phyloP scores from a whole-genome alignment of 345 rosid species.

The Pistacia atlantica region DNA sequence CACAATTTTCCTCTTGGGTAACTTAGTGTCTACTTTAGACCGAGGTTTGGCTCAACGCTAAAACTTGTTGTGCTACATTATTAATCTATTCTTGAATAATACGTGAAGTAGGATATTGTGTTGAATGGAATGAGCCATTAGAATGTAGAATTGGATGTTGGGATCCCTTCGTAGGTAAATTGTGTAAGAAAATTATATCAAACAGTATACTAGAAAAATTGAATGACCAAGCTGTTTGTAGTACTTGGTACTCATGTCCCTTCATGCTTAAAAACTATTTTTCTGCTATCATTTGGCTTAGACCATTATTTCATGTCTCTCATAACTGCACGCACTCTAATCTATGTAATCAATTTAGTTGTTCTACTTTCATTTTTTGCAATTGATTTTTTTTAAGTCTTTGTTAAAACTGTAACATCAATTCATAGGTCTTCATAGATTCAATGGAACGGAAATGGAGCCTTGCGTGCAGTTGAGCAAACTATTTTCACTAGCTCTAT shows the following conservation, averaged over 20 bases:
- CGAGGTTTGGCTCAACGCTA: background rate
- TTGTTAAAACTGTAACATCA: no score
- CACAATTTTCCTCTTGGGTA: background rate
- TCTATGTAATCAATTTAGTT: no score
- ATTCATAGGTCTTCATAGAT: no score
- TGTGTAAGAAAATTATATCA: background rate
- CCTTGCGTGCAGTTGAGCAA: no score
- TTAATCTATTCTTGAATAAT: background rate
- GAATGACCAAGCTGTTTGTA: background rate
- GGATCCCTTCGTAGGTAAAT: background rate
- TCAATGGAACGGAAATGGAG: no score
- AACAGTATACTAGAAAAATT: background rate
- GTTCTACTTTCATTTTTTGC: no score
- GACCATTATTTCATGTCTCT: no score
- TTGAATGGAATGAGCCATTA: background rate
- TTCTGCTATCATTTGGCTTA: background rate
- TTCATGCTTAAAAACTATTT: background rate
- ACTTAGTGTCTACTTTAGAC: background rate
- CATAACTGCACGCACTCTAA: no score
- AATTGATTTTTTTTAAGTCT: no score
- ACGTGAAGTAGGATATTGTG: background rate
- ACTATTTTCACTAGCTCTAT: no score
- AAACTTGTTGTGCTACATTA: background rate
- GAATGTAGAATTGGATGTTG: background rate
- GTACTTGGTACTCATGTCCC: background rate